Conservation (phyloP, 2,329 filamentous ascomycete genomes). For the Zasmidium angulare region DNA sequence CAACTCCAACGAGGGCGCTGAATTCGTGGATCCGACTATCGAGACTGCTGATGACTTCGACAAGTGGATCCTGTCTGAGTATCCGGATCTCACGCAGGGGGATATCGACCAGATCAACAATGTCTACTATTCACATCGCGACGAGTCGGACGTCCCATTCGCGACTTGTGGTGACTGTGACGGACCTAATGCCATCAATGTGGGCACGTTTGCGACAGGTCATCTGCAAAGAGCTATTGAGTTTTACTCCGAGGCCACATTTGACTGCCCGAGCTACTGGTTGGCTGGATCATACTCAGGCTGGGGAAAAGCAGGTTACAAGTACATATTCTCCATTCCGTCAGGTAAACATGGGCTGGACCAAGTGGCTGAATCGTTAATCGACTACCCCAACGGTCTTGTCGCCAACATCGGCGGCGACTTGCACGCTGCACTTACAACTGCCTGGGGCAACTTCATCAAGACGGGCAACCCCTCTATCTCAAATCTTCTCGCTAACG, state of each 20-base stretch:
- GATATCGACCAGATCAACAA: constrained; percentile 41
- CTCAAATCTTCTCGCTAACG: constrained; percentile 2
- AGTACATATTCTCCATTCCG: constrained; percentile 52
- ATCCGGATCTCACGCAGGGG: constrained; percentile 41
- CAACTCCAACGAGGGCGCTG: constrained; percentile 52
- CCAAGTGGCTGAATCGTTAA: constrained; percentile 32
- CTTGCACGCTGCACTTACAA: constrained; percentile 38
- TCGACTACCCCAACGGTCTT: constrained; percentile 24
- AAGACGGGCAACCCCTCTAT: constrained; percentile 42
- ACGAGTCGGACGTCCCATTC: constrained; percentile 20
- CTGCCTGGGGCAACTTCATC: constrained; percentile 50
- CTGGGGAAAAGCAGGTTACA: constrained; percentile 36
- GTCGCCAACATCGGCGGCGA: constrained; percentile 16
- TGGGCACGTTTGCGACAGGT: constrained; percentile 44
- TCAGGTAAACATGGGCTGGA: constrained; percentile 44
- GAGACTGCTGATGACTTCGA: constrained; percentile 42
- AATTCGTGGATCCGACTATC: constrained; percentile 48
- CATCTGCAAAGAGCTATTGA: constrained; percentile 42
- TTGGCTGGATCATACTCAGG: constrained; percentile 49
- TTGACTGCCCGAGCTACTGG: constrained; percentile 58
- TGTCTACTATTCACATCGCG: constrained; percentile 37
- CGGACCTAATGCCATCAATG: constrained; percentile 50
- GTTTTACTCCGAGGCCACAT: constrained; percentile 55
- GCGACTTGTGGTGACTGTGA: constrained; percentile 30
- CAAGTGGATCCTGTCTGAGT: constrained; percentile 41